These are phyloP conservation scores for Trypanosoma vivax DNA, from an alignment of 208 protist genomes.

Conservation along the genomic window DNA sequence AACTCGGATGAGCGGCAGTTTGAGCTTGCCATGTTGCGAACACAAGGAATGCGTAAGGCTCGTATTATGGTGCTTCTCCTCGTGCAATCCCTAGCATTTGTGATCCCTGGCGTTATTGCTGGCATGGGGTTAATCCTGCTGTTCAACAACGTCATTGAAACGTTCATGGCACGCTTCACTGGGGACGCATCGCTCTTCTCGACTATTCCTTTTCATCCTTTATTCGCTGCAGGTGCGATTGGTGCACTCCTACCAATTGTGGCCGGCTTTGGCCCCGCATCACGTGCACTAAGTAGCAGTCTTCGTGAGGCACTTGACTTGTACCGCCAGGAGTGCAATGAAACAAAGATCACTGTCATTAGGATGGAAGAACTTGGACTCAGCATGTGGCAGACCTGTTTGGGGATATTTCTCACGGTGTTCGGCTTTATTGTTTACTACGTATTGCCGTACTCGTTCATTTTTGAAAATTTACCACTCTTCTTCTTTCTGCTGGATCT, in stretches of 20 bases:
- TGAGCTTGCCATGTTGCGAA: conserved; percentile 95
- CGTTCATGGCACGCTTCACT: conserved; percentile 54
- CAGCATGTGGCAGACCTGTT: conserved; percentile 52
- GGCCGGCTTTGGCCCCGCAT: conserved; percentile 76
- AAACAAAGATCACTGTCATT: conserved; percentile 83
- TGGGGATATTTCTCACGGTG: conserved; percentile 71
- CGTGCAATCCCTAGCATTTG: conserved; percentile 84
- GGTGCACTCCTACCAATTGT: conserved; percentile 83
- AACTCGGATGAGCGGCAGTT: conserved; percentile 95
- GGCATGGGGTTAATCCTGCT: conserved; percentile 62
- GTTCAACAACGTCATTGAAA: conserved; percentile 64
- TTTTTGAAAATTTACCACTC: conserved; percentile 77
- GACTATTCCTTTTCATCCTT: conserved; percentile 23
- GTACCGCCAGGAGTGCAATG: conserved; percentile 86
- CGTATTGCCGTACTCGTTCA: conserved; percentile 88
- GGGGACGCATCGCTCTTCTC: conserved; percentile 18
- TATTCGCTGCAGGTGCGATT: conserved; percentile 54
- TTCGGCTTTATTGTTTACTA: conserved; percentile 95
- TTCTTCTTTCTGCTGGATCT: conserved; percentile 90
- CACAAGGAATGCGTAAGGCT: conserved; percentile 82
- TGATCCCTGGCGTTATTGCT: conserved; percentile 78
- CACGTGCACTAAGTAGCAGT: conserved; percentile 63
- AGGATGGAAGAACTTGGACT: conserved; percentile 89
- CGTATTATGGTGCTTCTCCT: conserved; percentile 78
- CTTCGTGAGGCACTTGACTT: conserved; percentile 92